Evolutionary conservation across 768 basidiomycete species (phyloP), one percentile per base, ranked within the genome.

Genomic region (Sistotremastrum suecicum): DNA sequence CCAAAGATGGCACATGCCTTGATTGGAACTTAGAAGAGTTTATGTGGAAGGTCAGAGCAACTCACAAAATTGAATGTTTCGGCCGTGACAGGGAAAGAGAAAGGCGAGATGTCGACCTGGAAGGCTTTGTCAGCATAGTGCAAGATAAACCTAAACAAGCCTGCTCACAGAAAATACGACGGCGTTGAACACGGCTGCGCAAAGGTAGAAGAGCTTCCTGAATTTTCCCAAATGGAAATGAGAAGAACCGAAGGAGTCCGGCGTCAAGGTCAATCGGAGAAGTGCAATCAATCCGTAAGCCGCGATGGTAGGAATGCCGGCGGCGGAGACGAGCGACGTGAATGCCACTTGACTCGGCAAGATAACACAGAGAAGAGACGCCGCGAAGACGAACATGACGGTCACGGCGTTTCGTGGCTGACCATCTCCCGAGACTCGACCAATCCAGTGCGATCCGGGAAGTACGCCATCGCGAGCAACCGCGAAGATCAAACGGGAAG

Each of bases 381-480:
- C 80, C 0, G 76, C 82, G 51, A 91, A 89, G 49, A 83, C 56
- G 56, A 76, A 85, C 58, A 92, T 91, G 54, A 92, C 79, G 3
- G 86, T 86, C 11, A 92, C 79, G 8, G 90, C 90, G 57, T 89
- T 81, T 46, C 67, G 72, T 0, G 90, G 90, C 54, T 91, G 84
- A 1, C 84, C 81, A 10, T 71, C 61, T 0, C 60, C 51, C 42
- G 83, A 78, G 37, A 92, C 83, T 49, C 69, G 63, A 39, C 84
- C 78, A 44, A 95, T 83, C 90, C 89, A 94, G 8, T 64, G 49
- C 0, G 85, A 89, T 41, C 85, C 58, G 0, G 91, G 90, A 7
- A 95, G 67, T 0, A 92, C 86, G 31, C 90, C 90, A 54, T 95
- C 91, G 44, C 91, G 80, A n/a, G 90, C 90, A 39, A 95, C 83